A percentile compares a stretch with the other conserved stretches of the same genome.
Evolutionary conservation across 805 yeast species (phyloP).

Genomic region (Zygoascus biomembranicola): DNA sequence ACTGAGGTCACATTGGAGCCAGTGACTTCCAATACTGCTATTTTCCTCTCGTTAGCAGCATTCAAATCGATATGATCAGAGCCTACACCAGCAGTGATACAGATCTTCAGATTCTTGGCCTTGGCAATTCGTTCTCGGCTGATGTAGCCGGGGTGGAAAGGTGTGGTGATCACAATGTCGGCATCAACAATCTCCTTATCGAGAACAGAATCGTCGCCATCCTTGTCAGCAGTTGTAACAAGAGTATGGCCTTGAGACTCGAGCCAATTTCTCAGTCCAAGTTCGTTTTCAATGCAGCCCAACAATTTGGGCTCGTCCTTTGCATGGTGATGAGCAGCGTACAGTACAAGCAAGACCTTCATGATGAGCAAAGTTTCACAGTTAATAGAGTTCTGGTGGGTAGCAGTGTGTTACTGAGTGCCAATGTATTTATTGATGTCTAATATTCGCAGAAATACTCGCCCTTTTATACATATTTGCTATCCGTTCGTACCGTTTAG

Average conservation of each 20-base stretch:
- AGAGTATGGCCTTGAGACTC: slow-evolving; percentile 60
- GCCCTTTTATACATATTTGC: background rate
- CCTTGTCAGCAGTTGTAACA: slow-evolving; percentile 61
- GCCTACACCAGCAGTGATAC: slow-evolving; percentile 79
- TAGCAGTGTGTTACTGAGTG: too few species aligned
- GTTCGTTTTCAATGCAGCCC: slow-evolving; percentile 68
- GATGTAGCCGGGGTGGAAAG: slow-evolving; percentile 76
- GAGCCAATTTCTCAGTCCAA: slow-evolving; percentile 59
- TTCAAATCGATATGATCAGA: slow-evolving; percentile 71
- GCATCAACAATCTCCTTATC: slow-evolving; percentile 64
- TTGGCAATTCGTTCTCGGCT: slow-evolving; percentile 55
- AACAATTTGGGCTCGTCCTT: slow-evolving; percentile 49
- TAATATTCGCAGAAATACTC: background rate
- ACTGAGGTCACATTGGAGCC: slow-evolving; percentile 76
- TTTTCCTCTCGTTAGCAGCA: slow-evolving; percentile 54
- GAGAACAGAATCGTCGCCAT: slow-evolving; percentile 47
- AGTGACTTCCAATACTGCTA: slow-evolving; percentile 71
- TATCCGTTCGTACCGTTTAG: too few species aligned
- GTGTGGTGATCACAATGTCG: slow-evolving; percentile 71
- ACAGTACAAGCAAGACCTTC: slow-evolving; percentile 49
- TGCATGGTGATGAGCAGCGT: slow-evolving; percentile 53
- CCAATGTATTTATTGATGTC: background rate
- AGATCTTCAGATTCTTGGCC: slow-evolving; percentile 59
- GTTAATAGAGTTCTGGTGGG: too few species aligned
- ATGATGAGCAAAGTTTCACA: slow-evolving; percentile 1